These are phyloP conservation scores for Blastobotrys apis DNA, from an alignment of 1,139 yeast genomes.

Conservation along the genomic window DNA sequence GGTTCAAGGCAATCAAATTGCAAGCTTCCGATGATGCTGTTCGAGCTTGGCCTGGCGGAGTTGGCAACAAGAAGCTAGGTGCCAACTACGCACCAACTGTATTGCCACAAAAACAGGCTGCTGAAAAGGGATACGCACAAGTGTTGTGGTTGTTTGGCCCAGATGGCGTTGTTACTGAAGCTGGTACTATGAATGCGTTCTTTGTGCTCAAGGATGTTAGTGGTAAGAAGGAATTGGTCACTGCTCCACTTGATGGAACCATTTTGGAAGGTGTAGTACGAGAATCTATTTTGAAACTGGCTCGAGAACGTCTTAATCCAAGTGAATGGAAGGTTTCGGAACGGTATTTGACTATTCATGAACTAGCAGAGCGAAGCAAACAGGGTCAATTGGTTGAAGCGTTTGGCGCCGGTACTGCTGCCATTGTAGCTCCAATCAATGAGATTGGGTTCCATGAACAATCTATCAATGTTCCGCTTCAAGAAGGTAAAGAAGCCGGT, in stretches of 20 bases:
- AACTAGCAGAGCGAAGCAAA: slow-evolving; percentile 69
- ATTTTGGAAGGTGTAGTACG: slow-evolving; percentile 96
- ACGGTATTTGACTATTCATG: slow-evolving; percentile 75
- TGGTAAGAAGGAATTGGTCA: slow-evolving; percentile 87
- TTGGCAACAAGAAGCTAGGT: slow-evolving; percentile 92
- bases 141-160: slow-evolving; percentile 95
- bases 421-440: slow-evolving; percentile 89
- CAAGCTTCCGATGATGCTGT: slow-evolving; percentile 95
- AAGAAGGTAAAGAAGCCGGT: slow-evolving; percentile 75
- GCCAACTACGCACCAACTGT: slow-evolving; percentile 97
- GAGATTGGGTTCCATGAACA: slow-evolving; percentile 76
- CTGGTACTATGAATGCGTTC: slow-evolving; percentile 95
- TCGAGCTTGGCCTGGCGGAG: slow-evolving; percentile 99
- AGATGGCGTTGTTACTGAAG: slow-evolving; percentile 87
- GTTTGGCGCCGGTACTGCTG: slow-evolving; percentile 98
- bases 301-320: slow-evolving; percentile 66
- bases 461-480: slow-evolving; percentile 69
- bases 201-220: slow-evolving; percentile 68
- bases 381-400: slow-evolving; percentile 89
- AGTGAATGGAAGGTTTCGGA: slow-evolving; percentile 77
- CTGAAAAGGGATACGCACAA: slow-evolving; percentile 84
- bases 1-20: slow-evolving; percentile 87
- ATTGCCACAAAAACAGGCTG: slow-evolving; percentile 84
- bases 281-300: slow-evolving; percentile 75
- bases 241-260: slow-evolving; percentile 96